Percentiles rank a stretch among this genome's conserved stretches.
Evolutionary conservation across 345 rosid species (phyloP).

Genomic region (Fremontodendron californicum): DNA sequence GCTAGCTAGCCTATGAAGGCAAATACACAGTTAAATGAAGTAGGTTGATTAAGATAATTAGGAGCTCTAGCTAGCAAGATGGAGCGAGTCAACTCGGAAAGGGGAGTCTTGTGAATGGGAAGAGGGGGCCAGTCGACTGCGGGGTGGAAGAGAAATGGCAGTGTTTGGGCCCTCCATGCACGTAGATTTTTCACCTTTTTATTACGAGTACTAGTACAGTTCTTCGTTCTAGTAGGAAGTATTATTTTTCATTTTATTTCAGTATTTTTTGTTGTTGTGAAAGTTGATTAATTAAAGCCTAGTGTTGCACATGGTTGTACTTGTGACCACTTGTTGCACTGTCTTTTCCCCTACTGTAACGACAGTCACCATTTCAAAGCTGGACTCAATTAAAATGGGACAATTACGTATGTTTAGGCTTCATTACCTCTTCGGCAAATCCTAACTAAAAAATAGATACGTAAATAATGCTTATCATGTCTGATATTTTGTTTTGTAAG

Average conservation of each 20-base stretch:
- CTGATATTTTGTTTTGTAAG: no score
- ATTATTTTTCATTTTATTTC: no score
- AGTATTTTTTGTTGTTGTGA: no score
- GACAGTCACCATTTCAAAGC: neutral
- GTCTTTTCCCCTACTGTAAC: neutral
- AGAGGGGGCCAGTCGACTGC: neutral
- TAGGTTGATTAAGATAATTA: neutral
- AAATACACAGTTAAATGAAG: neutral
- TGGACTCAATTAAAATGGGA: neutral
- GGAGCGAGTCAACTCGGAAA: neutral
- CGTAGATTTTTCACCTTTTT: neutral
- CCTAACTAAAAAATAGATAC: no score
- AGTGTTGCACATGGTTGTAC: neutral
- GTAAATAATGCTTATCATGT: no score
- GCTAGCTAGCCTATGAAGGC: neutral
- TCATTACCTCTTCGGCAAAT: neutral
- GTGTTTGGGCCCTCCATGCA: no score
- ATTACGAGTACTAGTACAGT: neutral
- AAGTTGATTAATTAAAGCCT: no score
- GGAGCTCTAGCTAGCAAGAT: neutral
- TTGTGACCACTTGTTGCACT: neutral
- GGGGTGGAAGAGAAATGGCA: conserved; percentile 3
- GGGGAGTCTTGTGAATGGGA: neutral
- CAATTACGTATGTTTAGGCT: neutral
- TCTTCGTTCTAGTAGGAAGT: no score